These are phyloP conservation scores for Stropharia rugosoannulata DNA, from an alignment of 768 basidiomycete species.

Conservation along the genomic window DNA sequence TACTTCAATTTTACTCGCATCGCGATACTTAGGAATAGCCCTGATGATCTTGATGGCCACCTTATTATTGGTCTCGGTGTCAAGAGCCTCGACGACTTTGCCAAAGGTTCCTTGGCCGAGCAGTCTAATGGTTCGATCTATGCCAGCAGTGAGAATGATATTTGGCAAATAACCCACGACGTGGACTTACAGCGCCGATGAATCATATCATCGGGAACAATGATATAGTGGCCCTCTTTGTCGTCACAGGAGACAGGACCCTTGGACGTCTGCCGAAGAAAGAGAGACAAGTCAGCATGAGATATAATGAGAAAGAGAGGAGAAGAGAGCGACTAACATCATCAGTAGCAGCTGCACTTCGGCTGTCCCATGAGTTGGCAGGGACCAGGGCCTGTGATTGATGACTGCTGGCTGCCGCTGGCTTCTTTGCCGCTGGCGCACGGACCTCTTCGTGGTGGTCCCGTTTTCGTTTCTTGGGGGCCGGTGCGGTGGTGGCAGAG, in stretches of 20 bases:
- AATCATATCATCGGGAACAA: conserved; percentile 88
- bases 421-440: conserved; percentile 66
- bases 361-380: conserved; percentile 67
- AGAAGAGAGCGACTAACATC: conserved; percentile 51
- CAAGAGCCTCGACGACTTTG: conserved; percentile 94
- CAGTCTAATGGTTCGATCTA: conserved; percentile 89
- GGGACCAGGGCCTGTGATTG: conserved; percentile 48
- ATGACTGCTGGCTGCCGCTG: conserved; percentile 42
- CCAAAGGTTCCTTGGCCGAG: conserved; percentile 98
- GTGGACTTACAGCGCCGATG: conserved; percentile 71
- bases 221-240: conserved; percentile 98
- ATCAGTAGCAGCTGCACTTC: conserved; percentile 61
- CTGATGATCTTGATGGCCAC: conserved; percentile 99
- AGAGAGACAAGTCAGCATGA: conserved; percentile 18
- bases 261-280: conserved; percentile 55
- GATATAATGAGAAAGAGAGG: conserved; percentile 18
- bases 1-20: conserved; percentile 98
- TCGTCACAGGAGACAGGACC: conserved; percentile 83
- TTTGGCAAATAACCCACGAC: neutral
- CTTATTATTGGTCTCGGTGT: conserved; percentile 68
- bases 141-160: conserved; percentile 16
- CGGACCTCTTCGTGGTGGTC: conserved; percentile 74
- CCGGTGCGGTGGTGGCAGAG: conserved; percentile 63
- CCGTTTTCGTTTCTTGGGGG: conserved; percentile 82
- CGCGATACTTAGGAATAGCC: conserved; percentile 97